These are phyloP conservation scores for Wickerhamiella azyma DNA, from an alignment of 805 yeast species.

Conservation along the genomic window DNA sequence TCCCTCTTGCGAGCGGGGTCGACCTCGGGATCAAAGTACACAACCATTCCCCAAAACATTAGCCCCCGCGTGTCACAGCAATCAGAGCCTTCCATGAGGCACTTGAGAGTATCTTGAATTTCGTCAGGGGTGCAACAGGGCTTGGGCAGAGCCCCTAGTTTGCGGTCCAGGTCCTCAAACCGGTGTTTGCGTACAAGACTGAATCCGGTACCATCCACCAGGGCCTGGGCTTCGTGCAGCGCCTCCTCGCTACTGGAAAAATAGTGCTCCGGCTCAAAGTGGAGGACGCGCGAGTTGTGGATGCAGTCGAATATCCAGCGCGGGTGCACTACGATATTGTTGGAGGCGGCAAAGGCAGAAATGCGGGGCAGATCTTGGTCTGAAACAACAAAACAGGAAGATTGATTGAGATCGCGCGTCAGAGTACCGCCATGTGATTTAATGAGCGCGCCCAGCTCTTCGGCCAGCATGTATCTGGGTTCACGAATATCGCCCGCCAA, in stretches of 20 bases:
- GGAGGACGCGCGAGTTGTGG: conserved; percentile 28
- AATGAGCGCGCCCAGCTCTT: conserved; percentile 17
- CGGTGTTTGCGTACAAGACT: conserved; percentile 34
- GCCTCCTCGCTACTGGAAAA: conserved; percentile 28
- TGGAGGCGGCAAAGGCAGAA: conserved; percentile 10
- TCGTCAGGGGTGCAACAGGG: neutral
- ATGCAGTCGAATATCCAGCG: conserved; percentile 64
- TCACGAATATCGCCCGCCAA: conserved; percentile 19
- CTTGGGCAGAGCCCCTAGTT: conserved; percentile 12
- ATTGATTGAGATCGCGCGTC: conserved; percentile 12
- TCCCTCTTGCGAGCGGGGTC: neutral
- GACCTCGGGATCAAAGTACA: conserved; percentile 1
- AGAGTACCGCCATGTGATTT: conserved; percentile 22
- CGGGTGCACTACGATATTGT: conserved; percentile 47
- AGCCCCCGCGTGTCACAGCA: conserved; percentile 1
- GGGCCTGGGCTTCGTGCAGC: conserved; percentile 18
- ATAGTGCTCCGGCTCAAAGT: conserved; percentile 48
- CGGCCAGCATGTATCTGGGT: conserved; percentile 16
- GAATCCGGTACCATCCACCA: conserved; percentile 48
- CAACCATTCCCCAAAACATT: neutral
- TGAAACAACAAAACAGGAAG: conserved; percentile 13
- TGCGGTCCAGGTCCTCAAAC: conserved; percentile 16
- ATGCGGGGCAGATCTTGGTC: conserved; percentile 17
- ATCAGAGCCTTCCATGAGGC: neutral
- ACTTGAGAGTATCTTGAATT: neutral